These are phyloP conservation scores for Sambucus nigra DNA, from an alignment of 129 eudicot genomes.

Conservation along the genomic window DNA sequence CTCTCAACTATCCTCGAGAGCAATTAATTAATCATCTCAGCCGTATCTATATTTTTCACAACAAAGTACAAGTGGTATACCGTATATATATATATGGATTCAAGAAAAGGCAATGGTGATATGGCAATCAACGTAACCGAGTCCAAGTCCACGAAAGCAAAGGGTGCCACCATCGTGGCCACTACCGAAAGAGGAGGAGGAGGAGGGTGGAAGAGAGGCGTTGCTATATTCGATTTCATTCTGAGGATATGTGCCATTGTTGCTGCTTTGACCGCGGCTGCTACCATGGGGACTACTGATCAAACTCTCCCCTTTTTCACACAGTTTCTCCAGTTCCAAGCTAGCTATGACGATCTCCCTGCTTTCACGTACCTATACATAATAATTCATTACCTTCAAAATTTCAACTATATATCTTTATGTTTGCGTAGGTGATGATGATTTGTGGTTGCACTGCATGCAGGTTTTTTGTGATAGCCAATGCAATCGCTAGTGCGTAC, in stretches of 20 bases:
- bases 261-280: constrained; percentile 59
- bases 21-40: neutral
- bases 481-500: constrained; percentile 71
- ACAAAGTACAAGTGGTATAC: neutral
- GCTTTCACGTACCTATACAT: constrained; percentile 60
- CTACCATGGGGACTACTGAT: constrained; percentile 69
- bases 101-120: constrained; percentile 34
- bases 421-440: neutral
- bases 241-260: constrained; percentile 53
- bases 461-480: constrained; percentile 86
- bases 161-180: constrained; percentile 17
- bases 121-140: constrained; percentile 30
- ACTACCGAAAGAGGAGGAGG: constrained; percentile 18
- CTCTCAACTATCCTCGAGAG: constrained; percentile 11
- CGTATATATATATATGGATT: too few relatives aligned
- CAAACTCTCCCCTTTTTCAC: constrained; percentile 78
- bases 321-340: constrained; percentile 66
- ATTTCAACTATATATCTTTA: neutral
- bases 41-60: neutral
- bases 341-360: constrained; percentile 65
- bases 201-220: constrained; percentile 44
- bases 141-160: constrained; percentile 32
- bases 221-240: constrained; percentile 59
- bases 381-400: neutral
- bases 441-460: constrained; percentile 1